Conservation (phyloP, 169 alveolate species). For the Toxoplasma gondii region DNA sequence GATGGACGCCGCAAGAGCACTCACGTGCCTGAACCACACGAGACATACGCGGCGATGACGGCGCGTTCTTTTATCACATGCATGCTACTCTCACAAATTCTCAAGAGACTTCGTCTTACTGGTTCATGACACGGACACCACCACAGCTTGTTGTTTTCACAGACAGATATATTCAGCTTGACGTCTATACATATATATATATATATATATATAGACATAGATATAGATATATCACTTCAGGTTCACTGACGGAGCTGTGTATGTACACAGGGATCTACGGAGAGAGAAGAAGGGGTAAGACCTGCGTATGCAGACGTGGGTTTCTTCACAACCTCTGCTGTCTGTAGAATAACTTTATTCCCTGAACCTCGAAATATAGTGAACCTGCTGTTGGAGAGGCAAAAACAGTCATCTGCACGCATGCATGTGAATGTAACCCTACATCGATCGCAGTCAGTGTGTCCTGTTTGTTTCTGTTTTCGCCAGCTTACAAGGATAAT, state of each 20-base stretch:
- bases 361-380: no score
- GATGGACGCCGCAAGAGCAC: not conserved
- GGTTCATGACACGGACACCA: not conserved
- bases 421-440: not conserved
- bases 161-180: not conserved
- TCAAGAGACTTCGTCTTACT: no score
- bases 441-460: not conserved
- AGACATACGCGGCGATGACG: not conserved
- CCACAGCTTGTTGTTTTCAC: not conserved
- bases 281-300: not conserved
- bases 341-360: no score
- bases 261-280: not conserved
- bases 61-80: not conserved
- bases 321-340: not conserved
- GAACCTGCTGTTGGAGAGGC: not conserved
- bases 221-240: no score
- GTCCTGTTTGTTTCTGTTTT: not conserved
- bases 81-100: no score
- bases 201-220: no score
- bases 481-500: constrained; percentile 36
- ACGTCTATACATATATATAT: not conserved
- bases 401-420: not conserved
- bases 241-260: not conserved
- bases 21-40: not conserved
- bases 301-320: not conserved